Evolutionary conservation across 805 yeast genomes (phyloP).

Genomic region (Schizosaccharomyces octosporus): DNA sequence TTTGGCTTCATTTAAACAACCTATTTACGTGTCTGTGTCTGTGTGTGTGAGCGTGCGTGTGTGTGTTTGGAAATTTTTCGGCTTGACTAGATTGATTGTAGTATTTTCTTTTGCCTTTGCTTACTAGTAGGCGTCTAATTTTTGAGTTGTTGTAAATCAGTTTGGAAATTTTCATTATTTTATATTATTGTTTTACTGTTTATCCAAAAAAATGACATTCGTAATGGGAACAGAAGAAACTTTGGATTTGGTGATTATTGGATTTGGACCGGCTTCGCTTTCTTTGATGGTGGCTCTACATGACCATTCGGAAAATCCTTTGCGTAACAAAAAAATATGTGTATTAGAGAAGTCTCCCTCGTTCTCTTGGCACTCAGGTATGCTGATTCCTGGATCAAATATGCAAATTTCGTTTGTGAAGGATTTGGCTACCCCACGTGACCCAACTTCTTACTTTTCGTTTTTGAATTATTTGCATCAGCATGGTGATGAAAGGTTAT

Average conservation of each 20-base stretch:
- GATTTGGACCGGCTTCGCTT: conserved; percentile 11
- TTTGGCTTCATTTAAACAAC: too few species aligned
- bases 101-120: too few species aligned
- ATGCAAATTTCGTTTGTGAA: conserved; percentile 11
- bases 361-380: conserved; percentile 11
- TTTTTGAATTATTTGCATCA: conserved; percentile 8
- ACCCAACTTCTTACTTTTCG: conserved; percentile 10
- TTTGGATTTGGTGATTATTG: conserved; percentile 5
- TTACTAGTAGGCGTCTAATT: too few species aligned
- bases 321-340: background rate
- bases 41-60: too few species aligned
- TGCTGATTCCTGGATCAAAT: conserved; percentile 10
- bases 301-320: background rate
- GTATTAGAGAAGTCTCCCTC: conserved; percentile 7
- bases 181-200: too few species aligned
- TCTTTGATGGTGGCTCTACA: conserved; percentile 9
- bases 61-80: too few species aligned
- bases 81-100: too few species aligned
- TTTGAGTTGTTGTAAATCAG: too few species aligned
- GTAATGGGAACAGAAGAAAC: background rate
- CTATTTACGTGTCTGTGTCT: too few species aligned
- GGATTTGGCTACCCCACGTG: conserved; percentile 10
- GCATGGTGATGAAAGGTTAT: conserved; percentile 6
- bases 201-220: too few species aligned
- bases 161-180: too few species aligned